A percentile compares a stretch with the other conserved stretches of the same genome.
These are phyloP conservation scores for Hymenoscyphus scutula DNA, from an alignment of 2,329 filamentous ascomycete genomes.

Conservation along the genomic window DNA sequence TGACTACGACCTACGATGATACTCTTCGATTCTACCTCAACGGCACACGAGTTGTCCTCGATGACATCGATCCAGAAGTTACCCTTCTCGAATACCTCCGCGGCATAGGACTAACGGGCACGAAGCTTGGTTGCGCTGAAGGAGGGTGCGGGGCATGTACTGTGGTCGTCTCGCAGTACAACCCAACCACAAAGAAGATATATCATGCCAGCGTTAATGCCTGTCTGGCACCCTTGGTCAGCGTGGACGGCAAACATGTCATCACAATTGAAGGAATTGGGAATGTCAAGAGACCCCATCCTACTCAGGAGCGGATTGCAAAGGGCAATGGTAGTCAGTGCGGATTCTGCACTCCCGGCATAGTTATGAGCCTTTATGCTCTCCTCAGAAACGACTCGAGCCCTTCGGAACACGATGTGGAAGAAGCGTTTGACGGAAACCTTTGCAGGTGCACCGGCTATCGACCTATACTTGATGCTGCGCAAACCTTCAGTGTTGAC, in stretches of 20 bases:
- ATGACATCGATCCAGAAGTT: slow-evolving; percentile 84
- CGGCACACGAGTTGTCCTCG: slow-evolving; percentile 82
- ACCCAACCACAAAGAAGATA: slow-evolving; percentile 79
- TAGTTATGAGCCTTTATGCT: slow-evolving; percentile 97
- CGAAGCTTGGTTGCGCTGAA: slow-evolving; percentile 94
- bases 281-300: slow-evolving; percentile 80
- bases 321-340: slow-evolving; percentile 91
- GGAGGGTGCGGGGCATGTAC: slow-evolving; percentile 96
- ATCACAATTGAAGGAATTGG: slow-evolving; percentile 97
- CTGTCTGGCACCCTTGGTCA: slow-evolving; percentile 87
- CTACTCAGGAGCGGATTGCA: slow-evolving; percentile 86
- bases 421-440: slow-evolving; percentile 97
- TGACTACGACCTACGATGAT: slow-evolving; percentile 80
- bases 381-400: slow-evolving; percentile 78
- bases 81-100: slow-evolving; percentile 91
- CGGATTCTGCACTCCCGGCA: slow-evolving; percentile 91
- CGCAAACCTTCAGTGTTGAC: slow-evolving; percentile 72
- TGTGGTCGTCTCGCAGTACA: slow-evolving; percentile 89
- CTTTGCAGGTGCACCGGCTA: slow-evolving; percentile 94
- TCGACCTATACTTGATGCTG: slow-evolving; percentile 87
- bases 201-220: slow-evolving; percentile 98
- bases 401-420: slow-evolving; percentile 78
- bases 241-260: slow-evolving; percentile 95
- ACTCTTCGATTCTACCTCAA: slow-evolving; percentile 92
- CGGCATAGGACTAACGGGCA: slow-evolving; percentile 89